phyloP scores from a whole-genome alignment of 352 stramenopile species.

The Globisporangium yorkense region DNA sequence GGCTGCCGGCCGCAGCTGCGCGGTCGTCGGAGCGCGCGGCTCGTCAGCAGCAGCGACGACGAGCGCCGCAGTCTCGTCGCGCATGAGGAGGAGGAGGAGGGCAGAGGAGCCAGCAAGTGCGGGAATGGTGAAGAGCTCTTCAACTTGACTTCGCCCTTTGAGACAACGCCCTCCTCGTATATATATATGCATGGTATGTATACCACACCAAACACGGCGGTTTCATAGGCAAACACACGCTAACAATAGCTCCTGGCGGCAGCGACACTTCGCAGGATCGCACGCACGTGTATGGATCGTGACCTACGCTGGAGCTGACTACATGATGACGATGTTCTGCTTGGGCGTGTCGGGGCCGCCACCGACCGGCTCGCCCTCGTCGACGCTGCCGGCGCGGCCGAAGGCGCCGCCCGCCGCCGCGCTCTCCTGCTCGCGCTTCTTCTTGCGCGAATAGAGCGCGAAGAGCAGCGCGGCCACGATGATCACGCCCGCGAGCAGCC shows the following conservation, averaged over 20 bases:
- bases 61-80: slow-evolving; percentile 13
- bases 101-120: background rate
- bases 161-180: too few relatives aligned
- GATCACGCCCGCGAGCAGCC: slow-evolving; percentile 50
- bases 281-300: too few relatives aligned
- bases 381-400: slow-evolving; percentile 29
- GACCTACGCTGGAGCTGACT: slow-evolving; percentile 11
- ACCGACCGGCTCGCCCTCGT: slow-evolving; percentile 14
- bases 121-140: background rate
- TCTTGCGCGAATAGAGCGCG: slow-evolving; percentile 68
- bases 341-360: slow-evolving; percentile 59
- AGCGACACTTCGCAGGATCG: too few relatives aligned
- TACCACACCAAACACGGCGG: too few relatives aligned
- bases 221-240: too few relatives aligned
- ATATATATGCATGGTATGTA: too few relatives aligned
- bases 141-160: too few relatives aligned
- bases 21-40: background rate
- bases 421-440: slow-evolving; percentile 47
- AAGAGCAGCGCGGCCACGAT: slow-evolving; percentile 66
- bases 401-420: slow-evolving; percentile 34
- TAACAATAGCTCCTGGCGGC: too few relatives aligned
- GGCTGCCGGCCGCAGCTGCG: background rate
- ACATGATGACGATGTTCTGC: slow-evolving; percentile 77
- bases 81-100: background rate
- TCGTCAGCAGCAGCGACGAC: background rate